Base-by-base conservation (phyloP, 1,284 basidiomycete genomes). In the Xerocomus nothofagi region DNA sequence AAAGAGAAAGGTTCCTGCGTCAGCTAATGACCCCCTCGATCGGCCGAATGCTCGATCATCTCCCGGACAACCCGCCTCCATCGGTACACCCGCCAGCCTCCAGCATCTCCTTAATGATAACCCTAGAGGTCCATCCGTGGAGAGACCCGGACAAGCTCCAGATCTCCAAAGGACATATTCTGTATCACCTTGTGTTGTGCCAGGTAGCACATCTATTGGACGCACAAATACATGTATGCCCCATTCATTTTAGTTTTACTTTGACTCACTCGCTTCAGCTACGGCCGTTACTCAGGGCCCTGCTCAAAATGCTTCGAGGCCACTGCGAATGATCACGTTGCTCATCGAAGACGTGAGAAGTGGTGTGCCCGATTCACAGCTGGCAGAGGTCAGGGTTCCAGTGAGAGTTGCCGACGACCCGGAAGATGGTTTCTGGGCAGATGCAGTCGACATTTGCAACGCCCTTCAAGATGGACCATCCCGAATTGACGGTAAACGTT, bases 351-450 rank as follows among this genome's bases (percentile, higher is more conserved):
- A 89, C 56, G 57, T 72, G 47, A 76, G 85, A 24, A 75, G 71
- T 53, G 76, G 73, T 3, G 66, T 68, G 1, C 66, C 68, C 30
- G 86, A 86, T 59, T 67, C 71, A 47, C 77, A 81, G 55, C 72
- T 89, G 12, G 82, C 81, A 0, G 87, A 90, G 62, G 76, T 89
- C 18, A 76, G 69, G 24, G 75, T 88, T 18, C 77, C 76, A 10
- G 65, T 89, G 29, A 75, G 65, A 55, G 58, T 62, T 8, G 69
- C 72, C 8, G 73, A 78, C 32, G 66, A 74, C 41, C 65, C 70
- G n/a, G 73, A 73, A 27, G 79, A 77, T 53, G 81, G 81, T 4
- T 85, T 76, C 58, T 88, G 86, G 84, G 84, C 80, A 10, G 79
- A 86, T 61, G 83, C 85, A 1, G 72, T 76, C 53, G 80, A 86